Base-by-base conservation (phyloP, 1,284 basidiomycete genomes). In the Anthracocystis setariae region DNA sequence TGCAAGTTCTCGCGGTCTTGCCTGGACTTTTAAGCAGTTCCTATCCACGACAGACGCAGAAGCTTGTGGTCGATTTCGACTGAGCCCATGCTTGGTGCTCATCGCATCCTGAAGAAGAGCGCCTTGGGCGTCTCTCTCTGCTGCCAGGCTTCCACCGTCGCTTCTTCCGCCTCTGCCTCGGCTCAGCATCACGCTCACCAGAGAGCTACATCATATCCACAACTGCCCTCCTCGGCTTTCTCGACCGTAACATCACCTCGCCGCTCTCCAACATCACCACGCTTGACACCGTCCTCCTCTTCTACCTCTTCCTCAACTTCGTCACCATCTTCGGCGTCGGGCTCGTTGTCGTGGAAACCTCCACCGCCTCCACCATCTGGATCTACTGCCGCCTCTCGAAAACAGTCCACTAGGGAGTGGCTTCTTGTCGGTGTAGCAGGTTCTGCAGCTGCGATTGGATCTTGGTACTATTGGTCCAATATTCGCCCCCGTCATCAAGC, bases 381-480 rank as follows among this genome's bases (percentile, higher is more conserved):
- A 9, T 57, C 70, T 7, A 58, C 67, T 15, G 60, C 74, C 17
- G 72, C 76, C 1, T 77, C 65, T 25, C 58, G 72, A 35, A 72
- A 75, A 35, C 78, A 80, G 59, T 70, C 73, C 5, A 60, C 73
- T 10, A 60, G 63, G 23, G 80, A 82, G 73, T 82, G 80, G 80
- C 65, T 78, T 23, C 65, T 81, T 12, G 79, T 82, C 37, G 80
- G 76, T 21, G 77, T 78, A 9, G 74, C 80, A 27, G 79, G 79
- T 1, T 76, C 73, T 5, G 78, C 76, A 8, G 79, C 79, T 13
- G 78, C 78, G n/a, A 64, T 76, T 3, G 78, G 79, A 5, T 75
- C 73, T 27, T 81, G 78, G 77, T 82, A 80, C 42, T 80, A 79
- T 45, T 81, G 78, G 78, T 72, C 64, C 44, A 74, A 76, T 42